Evolutionary conservation across 1,139 yeast genomes (phyloP), one percentile per base, ranked within the genome.

Genomic region (Saccharomyces pastorianus): DNA sequence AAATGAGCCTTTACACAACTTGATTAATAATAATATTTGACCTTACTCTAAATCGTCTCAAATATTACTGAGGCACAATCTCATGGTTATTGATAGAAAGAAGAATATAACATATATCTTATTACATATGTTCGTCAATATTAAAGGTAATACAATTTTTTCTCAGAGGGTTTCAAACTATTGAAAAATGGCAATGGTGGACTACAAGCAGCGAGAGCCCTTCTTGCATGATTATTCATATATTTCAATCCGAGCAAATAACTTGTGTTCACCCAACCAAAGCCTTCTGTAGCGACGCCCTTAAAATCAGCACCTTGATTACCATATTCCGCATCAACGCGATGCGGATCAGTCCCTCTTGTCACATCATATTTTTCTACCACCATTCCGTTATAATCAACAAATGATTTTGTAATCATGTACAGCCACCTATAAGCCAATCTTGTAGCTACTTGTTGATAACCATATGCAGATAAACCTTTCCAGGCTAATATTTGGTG

Each of bases 181-280:
- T 70, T 67, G 55, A 88, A 83, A 64, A 86, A 88, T 13, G 81
- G 83, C 17, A 77, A 79, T 0, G 96, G 96, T 2, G 93, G 84
- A 1, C 95, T 87, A 59, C 89, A 79, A 2, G 93, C 80, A 0
- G 96, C 96, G 59, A 90, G 75, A 1, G 93, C 90, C 59, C 96
- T 77, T 58, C 77, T 77, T 23, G 93, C 90, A 63, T 82, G 85
- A 52, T 78, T 75, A 61, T 83, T 83, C 71, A 89, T 73, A 59
- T 82, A 81, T 13, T 86, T 78, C 58, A 90, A 73, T 0, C 97
- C 97, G 60, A 87, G 72, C 46, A 86, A 70, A 70, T 82, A 91
- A 64, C 93, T 84, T 7, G 97, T 87, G 73, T 91, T 91, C 56
- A 90, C 96, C 97, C 98, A 91, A 0, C 97, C 98, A 71, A 88